Conservation (phyloP, 306 rosid genomes). For the Vigna reflexopilosa region DNA sequence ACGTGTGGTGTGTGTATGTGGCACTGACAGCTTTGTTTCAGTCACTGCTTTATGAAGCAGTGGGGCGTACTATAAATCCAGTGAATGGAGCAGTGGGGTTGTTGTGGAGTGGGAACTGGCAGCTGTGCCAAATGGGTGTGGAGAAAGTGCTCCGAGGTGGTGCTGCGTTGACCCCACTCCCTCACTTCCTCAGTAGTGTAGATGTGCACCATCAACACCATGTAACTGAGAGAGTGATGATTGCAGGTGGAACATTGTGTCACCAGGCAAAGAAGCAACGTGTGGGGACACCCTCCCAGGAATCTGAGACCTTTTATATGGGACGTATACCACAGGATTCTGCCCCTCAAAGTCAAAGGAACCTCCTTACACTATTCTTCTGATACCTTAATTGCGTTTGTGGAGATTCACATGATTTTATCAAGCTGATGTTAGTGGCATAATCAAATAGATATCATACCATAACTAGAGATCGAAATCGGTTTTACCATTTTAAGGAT, state of each 20-base stretch:
- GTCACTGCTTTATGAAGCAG: constrained; percentile 84
- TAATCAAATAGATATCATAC: constrained; percentile 48
- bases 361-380: constrained; percentile 60
- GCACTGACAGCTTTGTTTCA: constrained; percentile 72
- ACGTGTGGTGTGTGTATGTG: background rate
- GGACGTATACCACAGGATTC: constrained; percentile 41
- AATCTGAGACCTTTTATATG: constrained; percentile 47
- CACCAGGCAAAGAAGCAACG: constrained; percentile 23
- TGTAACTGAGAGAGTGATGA: background rate
- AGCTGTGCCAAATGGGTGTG: constrained; percentile 73
- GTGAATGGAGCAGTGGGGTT: constrained; percentile 85
- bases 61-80: constrained; percentile 83
- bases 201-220: background rate
- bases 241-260: constrained; percentile 11
- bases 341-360: constrained; percentile 40
- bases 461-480: constrained; percentile 52
- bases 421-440: constrained; percentile 47
- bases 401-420: constrained; percentile 46
- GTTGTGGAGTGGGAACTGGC: constrained; percentile 80
- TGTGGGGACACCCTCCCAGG: constrained; percentile 34
- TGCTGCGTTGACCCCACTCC: constrained; percentile 53
- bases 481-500: constrained; percentile 55
- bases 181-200: constrained; percentile 25
- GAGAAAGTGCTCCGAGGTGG: constrained; percentile 65
- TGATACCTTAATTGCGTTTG: constrained; percentile 37